Evolutionary conservation across 306 rosid genomes (phyloP), one percentile per base, ranked within the genome.

Genomic region (Ormosia semicastrata): DNA sequence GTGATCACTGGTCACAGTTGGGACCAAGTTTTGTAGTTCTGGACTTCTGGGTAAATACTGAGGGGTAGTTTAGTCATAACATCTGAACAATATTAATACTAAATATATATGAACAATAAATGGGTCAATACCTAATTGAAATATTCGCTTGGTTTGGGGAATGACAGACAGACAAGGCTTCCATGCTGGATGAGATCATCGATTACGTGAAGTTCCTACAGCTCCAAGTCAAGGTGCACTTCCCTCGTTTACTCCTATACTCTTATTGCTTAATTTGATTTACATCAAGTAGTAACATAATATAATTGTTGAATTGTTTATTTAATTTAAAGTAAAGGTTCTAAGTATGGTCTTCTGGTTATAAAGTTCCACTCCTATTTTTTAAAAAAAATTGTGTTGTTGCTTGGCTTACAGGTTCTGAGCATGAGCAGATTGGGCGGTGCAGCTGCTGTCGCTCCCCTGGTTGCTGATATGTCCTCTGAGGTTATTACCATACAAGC

Each of bases 381-480:
- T n/a, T 54, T 33, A n/a, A 1, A 53, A 14, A 14, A 32, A 30
- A 30, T 53, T 8, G 24, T 32, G 60, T 9, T 44, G 54, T 41
- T 36, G n/a, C 17, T 66, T 66, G 29, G 74, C 74, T 52, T 79
- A 66, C 85, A 94, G 98, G 97, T 94, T 79, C 89, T 94, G 86
- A 94, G 98, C 90, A 94, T 94, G 98, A 94, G 98, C 90, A 89
- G 98, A 84, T 87, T 94, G 86, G 98, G 98, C 47, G 97, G 95
- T 75, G 98, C 97, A 30, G 97, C 90, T 54, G 92, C 96, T 49
- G 97, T 91, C 3, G 96, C 94, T 66, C 98, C 98, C 43, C 92
- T 88, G 1, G 93, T 88, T 70, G 91, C 95, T 63, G 95, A 90
- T 85, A 84, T 89, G 60, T 87, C 94, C 14, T 83, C 94, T 10